Evolutionary conservation across 805 yeast genomes (phyloP).

Genomic region (Ogataea philodendri): DNA sequence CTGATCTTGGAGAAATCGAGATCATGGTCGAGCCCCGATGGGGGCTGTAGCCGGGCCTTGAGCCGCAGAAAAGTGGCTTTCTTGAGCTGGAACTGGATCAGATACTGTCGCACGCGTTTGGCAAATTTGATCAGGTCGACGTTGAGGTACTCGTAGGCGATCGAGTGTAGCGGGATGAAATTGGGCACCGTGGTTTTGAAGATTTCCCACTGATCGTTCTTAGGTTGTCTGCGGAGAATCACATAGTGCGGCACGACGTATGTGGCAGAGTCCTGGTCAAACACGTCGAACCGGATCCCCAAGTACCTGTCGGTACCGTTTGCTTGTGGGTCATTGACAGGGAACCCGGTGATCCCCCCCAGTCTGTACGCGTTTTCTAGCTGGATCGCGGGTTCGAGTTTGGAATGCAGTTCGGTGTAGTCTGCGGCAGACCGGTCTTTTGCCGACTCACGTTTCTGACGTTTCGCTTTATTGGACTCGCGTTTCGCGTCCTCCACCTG

Average conservation of each 20-base stretch:
- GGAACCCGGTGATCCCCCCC: conserved; percentile 52
- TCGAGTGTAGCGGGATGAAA: conserved; percentile 28
- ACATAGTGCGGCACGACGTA: conserved; percentile 48
- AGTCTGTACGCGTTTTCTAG: conserved; percentile 48
- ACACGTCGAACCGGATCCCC: conserved; percentile 52
- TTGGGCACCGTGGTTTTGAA: conserved; percentile 37
- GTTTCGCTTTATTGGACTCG: conserved; percentile 1
- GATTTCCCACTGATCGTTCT: conserved; percentile 31
- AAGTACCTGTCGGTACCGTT: conserved; percentile 32
- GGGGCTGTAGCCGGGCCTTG: conserved; percentile 11
- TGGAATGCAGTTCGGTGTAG: conserved; percentile 14
- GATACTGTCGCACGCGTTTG: conserved; percentile 23
- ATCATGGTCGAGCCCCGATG: conserved; percentile 26
- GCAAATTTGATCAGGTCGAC: conserved; percentile 27
- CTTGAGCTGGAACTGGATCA: conserved; percentile 27
- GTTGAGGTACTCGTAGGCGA: conserved; percentile 29
- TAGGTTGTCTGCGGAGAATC: conserved; percentile 34
- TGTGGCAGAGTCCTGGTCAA: conserved; percentile 27
- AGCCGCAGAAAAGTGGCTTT: conserved; percentile 18
- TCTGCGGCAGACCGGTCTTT: conserved; percentile 8
- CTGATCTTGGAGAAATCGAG: conserved; percentile 29
- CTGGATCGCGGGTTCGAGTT: conserved; percentile 35
- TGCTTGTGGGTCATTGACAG: conserved; percentile 38
- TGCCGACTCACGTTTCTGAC: conserved; percentile 5
- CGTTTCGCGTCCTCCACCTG: conserved; percentile 15